Evolutionary conservation across 768 basidiomycete species (phyloP).

Genomic region (Kwoniella dendrophila): DNA sequence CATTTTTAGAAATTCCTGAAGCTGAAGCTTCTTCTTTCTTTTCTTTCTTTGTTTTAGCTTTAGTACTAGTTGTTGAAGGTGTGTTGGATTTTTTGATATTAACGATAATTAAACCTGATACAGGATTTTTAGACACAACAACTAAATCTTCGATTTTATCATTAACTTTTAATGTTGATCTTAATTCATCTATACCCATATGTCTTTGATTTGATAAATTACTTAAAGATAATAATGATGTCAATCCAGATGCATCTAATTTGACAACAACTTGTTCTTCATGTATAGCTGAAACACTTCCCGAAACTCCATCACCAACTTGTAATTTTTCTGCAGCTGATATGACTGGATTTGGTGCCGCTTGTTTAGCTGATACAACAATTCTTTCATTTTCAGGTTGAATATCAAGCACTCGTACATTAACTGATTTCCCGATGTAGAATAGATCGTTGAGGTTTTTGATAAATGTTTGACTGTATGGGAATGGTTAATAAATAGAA

Average conservation of each 20-base stretch:
- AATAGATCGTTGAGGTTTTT: conserved; percentile 63
- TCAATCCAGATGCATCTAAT: conserved; percentile 69
- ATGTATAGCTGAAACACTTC: conserved; percentile 71
- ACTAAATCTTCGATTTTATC: conserved; percentile 74
- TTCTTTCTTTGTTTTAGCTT: conserved; percentile 9
- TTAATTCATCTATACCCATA: conserved; percentile 68
- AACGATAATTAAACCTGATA: conserved; percentile 77
- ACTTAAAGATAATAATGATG: conserved; percentile 82
- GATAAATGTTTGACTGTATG: conserved; percentile 65
- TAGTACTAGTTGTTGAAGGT: conserved; percentile 32
- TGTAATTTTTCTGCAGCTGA: conserved; percentile 47
- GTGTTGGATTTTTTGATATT: conserved; percentile 35
- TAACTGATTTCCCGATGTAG: conserved; percentile 76
- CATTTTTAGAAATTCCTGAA: conserved; percentile 15
- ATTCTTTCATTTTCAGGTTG: conserved; percentile 67
- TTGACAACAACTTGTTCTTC: conserved; percentile 77
- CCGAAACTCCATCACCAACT: conserved; percentile 50
- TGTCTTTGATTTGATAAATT: conserved; percentile 79
- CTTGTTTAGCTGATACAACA: conserved; percentile 84
- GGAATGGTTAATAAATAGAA: neutral
- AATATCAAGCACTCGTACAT: conserved; percentile 74
- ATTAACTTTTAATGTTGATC: conserved; percentile 66
- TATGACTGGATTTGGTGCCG: conserved; percentile 58
- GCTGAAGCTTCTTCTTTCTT: conserved; percentile 16
- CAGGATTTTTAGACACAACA: conserved; percentile 84